Evolutionary conservation across 768 basidiomycete genomes (phyloP), one percentile per base, ranked within the genome.

Genomic region (Termitomyces sp.): DNA sequence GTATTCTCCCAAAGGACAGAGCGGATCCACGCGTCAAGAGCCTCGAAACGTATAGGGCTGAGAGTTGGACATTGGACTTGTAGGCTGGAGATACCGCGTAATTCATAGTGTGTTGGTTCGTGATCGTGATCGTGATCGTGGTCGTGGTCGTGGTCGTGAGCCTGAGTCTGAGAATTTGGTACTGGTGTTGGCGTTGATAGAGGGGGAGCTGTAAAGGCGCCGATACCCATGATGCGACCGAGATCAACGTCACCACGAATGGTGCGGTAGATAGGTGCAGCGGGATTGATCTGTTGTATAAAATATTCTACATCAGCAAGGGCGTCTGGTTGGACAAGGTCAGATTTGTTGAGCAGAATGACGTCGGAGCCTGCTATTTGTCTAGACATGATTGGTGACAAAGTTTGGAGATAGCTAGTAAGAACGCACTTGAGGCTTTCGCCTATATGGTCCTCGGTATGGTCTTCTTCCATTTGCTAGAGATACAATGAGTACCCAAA

Each of bases 341-440:
- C 96, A 28, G 78, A 76, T 76, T 99, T 99, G 78, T 99, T 99
- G 30, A 99, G 74, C 28, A 99, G 72, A 38, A 98, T 80, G 26
- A 96, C 87, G 66, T 99, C 97, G 26, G 96, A 87, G 38, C 86
- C 88, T 1, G 92, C 96, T 48, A 98, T 88, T 77, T 99, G 97
- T 54, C 95, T 97, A 20, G 12, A 18, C 4, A 49, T 18, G 2
- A 13, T 46, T 12, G 30, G 32, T 40, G 14, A 18, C 30, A 6
- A 51, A 7, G 10, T 5, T n/a, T 14, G 4, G 26, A 36, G 30
- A 30, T 12, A 24, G 3, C 20, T 20, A 22, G 7, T 13, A 44
- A 32, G 32, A 10, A 68, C 75, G 52, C 65, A 92, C 93, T 89
- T 82, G 49, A 94, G 74, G 65, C 90, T 90, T 72, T 94, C 90